Evolutionary conservation across 305 asterid genomes (phyloP), one percentile per base, ranked within the genome.

Genomic region (Ajuga reptans): DNA sequence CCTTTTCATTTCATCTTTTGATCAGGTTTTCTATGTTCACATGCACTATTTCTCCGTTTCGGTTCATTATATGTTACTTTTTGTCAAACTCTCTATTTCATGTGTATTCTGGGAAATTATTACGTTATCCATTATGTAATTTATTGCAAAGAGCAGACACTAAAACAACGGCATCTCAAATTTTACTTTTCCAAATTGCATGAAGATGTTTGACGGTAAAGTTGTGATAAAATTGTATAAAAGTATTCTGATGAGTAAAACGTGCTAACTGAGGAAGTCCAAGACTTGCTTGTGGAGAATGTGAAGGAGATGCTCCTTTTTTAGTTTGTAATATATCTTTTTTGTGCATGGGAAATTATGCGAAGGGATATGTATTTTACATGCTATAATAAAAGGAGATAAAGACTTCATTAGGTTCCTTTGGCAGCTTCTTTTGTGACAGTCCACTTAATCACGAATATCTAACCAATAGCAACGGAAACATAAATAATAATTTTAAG

Each of bases 1-100:
- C 69, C 64, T 82, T 47, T 82, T 82, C 45, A 37, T 68, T 61
- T 79, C 86, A 33, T 70, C 83, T 12, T 82, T 76, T 66, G 71
- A 77, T 17, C 73, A 82, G 86, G 86, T 82, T 50, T 60, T 70
- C 46, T 24, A 18, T 50, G 56, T 49, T 21, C 65, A 24, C 45
- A 7, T 41, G 54, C 50, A 37, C 9, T 41, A 49, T 43, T 41
- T 6, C 43, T 36, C 17, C 33, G 14, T n/a, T 58, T 10, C 45
- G 16, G 17, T 18, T 64, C 36, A 49, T 9, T 33, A 4, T 69
- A 9, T 59, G 1, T 53, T 8, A 7, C 0, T 34, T 4, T 5
- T 1, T 21, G 27, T 31, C 36, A 31, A 31, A 3, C 3, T 31
- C 4, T 31, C 4, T 1, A 0, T 31, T 5, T 31, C 36, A 60